Base-by-base conservation (phyloP, 805 yeast genomes). In the Teunomyces stri region DNA sequence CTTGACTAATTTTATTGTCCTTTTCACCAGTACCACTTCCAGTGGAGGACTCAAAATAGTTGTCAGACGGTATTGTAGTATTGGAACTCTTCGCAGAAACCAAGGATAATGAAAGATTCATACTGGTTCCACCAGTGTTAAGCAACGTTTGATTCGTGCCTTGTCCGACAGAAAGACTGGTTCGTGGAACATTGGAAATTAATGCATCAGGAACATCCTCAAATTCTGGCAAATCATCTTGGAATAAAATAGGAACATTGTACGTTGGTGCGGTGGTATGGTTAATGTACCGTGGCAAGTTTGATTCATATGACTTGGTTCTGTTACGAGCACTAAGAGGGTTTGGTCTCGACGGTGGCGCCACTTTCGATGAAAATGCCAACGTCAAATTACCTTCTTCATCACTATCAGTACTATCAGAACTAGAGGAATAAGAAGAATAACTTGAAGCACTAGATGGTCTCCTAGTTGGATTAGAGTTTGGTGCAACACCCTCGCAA, bases 371-470 rank as follows among this genome's bases (percentile, higher is more conserved):
- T 2, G 72, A 56, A 51, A 76, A 73, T 22, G 74, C 75, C 34
- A 76, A 60, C 0, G 79, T 75, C 47, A 76, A 58, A 50, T 75
- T 72, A 1, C 70, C 77, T 13, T 54, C 69, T 15, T 71, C 78
- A 5, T 66, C 75, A 39, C 65, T 60, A 37, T 49, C 59, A n/a
- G 45, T 38, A 6, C 45, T 56, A 12, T 50, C 45, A 11, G 45
- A 44, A 25, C 45, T 49, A 10, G 57, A 28, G 4, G 42, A 29
- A 35, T 52, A 51, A 34, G 58, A 54, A 12, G 47, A 50, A 16
- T 47, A 51, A 5, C 48, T 43, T 12, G 57, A 50, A 16, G 48
- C 35, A 41, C 46, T 48, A 2, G 60, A 53, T 7, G 31, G 27
- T 15, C 44, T 36, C 15, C 34, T 28, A 22, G 31, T 30, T 20